Conservation (phyloP, 1,284 basidiomycete species). For the Microbotryomycetes sp. region DNA sequence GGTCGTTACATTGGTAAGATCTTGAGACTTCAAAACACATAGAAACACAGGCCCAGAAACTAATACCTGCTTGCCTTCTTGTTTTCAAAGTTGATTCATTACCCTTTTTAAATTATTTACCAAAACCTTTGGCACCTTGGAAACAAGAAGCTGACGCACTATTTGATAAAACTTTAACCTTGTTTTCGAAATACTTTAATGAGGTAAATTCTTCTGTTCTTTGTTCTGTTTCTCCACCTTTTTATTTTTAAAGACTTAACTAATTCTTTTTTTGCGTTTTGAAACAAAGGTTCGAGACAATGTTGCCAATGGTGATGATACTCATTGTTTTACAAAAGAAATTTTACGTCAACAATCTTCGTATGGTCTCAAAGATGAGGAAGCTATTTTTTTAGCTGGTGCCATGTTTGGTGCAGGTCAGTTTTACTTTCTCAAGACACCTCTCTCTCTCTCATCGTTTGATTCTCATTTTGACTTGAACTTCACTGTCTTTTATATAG, state of each 20-base stretch:
- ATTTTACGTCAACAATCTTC: constrained; percentile 33
- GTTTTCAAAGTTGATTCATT: constrained; percentile 34
- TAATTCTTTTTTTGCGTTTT: neutral
- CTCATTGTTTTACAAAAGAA: constrained; percentile 37
- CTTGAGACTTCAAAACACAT: neutral
- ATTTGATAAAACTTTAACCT: constrained; percentile 31
- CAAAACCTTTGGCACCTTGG: constrained; percentile 35
- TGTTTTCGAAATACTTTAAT: constrained; percentile 35
- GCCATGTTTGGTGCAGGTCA: constrained; percentile 34
- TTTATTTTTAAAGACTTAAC: too few relatives aligned
- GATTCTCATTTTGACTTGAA: neutral
- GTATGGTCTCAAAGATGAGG: constrained; percentile 34
- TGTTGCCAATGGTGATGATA: constrained; percentile 24
- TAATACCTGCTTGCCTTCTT: neutral
- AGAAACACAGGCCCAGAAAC: too few relatives aligned
- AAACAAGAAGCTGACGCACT: constrained; percentile 27
- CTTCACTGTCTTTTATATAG: neutral
- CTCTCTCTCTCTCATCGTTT: neutral
- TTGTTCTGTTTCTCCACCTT: too few relatives aligned
- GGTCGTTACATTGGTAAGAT: constrained; percentile 35
- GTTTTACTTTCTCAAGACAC: neutral
- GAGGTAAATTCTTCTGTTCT: constrained; percentile 9
- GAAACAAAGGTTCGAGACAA: constrained; percentile 12
- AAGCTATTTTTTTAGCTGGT: constrained; percentile 38
- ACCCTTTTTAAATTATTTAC: constrained; percentile 36